These are phyloP conservation scores for Hirsutella rhossiliensis DNA, from an alignment of 2,329 filamentous ascomycete species.

Conservation along the genomic window DNA sequence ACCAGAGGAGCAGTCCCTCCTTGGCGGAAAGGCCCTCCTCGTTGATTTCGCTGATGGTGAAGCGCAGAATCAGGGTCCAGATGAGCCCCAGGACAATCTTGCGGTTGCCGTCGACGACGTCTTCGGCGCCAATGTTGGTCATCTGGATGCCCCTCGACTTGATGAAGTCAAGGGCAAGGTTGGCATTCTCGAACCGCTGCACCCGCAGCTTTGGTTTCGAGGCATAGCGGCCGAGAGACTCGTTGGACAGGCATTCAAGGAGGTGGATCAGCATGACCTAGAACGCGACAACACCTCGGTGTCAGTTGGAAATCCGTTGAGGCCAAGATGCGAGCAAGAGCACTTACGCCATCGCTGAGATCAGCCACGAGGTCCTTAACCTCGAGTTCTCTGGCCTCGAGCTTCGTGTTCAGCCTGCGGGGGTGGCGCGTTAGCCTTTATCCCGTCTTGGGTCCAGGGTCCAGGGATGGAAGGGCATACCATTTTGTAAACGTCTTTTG, in stretches of 20 bases:
- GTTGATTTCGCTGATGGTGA: constrained; percentile 98
- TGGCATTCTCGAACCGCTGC: constrained; percentile 96
- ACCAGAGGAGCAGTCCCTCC: constrained; percentile 90
- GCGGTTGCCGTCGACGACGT: constrained; percentile 93
- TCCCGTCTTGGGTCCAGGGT: neutral
- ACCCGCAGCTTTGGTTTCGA: constrained; percentile 92
- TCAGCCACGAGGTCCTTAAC: constrained; percentile 83
- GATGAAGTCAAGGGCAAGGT: constrained; percentile 88
- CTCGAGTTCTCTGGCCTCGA: constrained; percentile 63
- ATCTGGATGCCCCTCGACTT: constrained; percentile 85
- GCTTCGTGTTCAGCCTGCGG: constrained; percentile 84
- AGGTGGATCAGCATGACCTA: constrained; percentile 93
- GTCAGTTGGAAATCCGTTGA: neutral
- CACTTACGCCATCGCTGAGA: constrained; percentile 81
- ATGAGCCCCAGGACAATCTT: constrained; percentile 97
- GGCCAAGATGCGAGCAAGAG: neutral
- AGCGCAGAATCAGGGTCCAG: constrained; percentile 95
- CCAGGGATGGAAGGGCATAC: constrained; percentile 10
- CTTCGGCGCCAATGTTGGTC: constrained; percentile 96
- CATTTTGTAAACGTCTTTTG: constrained; percentile 99
- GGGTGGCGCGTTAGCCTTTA: neutral
- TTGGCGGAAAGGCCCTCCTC: constrained; percentile 96
- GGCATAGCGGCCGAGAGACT: constrained; percentile 93
- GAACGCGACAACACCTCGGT: neutral
- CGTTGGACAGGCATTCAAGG: constrained; percentile 87